Conservation (phyloP, 2,329 filamentous ascomycete species). For the Bipolaris zeicola region DNA sequence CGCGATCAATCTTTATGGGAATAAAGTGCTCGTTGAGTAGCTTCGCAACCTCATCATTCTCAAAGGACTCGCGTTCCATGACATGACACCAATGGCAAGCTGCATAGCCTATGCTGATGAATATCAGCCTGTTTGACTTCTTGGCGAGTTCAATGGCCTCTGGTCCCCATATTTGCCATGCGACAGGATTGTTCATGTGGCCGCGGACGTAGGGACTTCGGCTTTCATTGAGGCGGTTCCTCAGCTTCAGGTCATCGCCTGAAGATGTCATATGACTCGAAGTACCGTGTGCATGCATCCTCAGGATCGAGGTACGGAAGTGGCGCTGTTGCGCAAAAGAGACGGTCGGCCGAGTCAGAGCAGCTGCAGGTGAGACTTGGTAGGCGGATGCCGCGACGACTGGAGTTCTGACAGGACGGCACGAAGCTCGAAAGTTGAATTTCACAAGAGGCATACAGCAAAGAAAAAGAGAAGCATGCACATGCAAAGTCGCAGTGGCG, state of each 20-base stretch:
- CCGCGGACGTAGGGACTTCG: constrained; percentile 72
- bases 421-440: constrained; percentile 37
- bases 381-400: constrained; percentile 10
- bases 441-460: constrained; percentile 38
- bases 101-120: constrained; percentile 92
- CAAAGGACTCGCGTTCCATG: constrained; percentile 91
- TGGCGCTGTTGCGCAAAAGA: constrained; percentile 29
- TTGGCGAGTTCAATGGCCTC: constrained; percentile 78
- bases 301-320: constrained; percentile 34
- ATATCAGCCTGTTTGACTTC: constrained; percentile 84
- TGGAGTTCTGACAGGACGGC: constrained; percentile 21
- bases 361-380: constrained; percentile 1
- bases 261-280: constrained; percentile 17
- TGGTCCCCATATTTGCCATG: constrained; percentile 87
- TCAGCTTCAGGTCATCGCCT: constrained; percentile 47
- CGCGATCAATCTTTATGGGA: constrained; percentile 89
- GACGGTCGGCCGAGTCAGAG: constrained; percentile 17
- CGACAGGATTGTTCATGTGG: constrained; percentile 80
- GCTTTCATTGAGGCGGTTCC: constrained; percentile 65
- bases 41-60: constrained; percentile 76
- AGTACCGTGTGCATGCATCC: constrained; percentile 38
- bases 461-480: neutral
- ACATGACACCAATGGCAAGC: constrained; percentile 93
- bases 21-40: constrained; percentile 88
- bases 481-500: constrained; percentile 2